Percentiles rank a stretch among this genome's conserved stretches.
These are phyloP conservation scores for Cutaneotrichosporon cavernicola DNA, from an alignment of 1,284 basidiomycete species.

Conservation along the genomic window DNA sequence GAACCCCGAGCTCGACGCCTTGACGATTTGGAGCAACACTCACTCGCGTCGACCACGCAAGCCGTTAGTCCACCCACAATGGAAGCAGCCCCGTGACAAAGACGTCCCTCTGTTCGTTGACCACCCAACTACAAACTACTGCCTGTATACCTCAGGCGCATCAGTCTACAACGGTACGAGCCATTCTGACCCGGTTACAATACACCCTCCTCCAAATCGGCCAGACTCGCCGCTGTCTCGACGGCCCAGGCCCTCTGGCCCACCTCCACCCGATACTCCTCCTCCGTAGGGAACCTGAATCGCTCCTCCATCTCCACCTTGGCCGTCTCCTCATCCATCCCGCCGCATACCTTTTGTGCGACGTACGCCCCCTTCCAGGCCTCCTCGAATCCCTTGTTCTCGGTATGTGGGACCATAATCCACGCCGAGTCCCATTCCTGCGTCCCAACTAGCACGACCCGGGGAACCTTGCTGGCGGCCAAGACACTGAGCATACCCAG, in stretches of 20 bases:
- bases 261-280: neutral
- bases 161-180: no score
- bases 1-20: no score
- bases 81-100: no score
- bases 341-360: neutral
- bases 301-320: neutral
- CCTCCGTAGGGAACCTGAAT: neutral
- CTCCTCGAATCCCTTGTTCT: neutral
- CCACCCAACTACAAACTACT: no score
- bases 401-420: neutral
- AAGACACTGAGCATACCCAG: neutral
- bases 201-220: neutral
- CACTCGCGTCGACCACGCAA: no score
- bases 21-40: no score
- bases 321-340: neutral
- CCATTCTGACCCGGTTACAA: no score
- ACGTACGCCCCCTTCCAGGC: neutral
- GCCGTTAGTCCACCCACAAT: no score
- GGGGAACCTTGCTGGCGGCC: neutral
- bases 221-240: neutral
- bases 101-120: no score
- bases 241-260: neutral
- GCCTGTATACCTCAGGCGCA: no score
- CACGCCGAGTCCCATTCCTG: neutral
- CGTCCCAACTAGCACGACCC: neutral